phyloP scores from a whole-genome alignment of 371 early-diverging fungal species.

The Mucor plumbeus region DNA sequence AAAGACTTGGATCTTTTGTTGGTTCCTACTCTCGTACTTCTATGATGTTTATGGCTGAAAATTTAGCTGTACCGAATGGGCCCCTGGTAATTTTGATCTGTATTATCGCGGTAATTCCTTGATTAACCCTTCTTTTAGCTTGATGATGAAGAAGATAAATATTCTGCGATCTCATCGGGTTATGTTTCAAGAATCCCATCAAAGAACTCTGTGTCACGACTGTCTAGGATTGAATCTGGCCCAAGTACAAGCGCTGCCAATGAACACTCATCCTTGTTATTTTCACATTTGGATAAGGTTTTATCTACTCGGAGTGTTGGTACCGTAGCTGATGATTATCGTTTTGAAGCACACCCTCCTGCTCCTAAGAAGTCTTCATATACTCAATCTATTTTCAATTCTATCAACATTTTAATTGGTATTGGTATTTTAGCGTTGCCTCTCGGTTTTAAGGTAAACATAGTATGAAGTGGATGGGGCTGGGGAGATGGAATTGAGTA shows the following conservation, averaged over 20 bases:
- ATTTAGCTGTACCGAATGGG: conserved; percentile 41
- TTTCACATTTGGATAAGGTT: conserved; percentile 41
- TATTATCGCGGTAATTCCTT: neutral
- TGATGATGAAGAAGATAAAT: conserved; percentile 40
- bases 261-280: conserved; percentile 35
- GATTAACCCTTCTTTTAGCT: neutral
- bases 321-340: conserved; percentile 45
- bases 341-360: conserved; percentile 14
- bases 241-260: neutral
- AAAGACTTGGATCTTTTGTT: conserved; percentile 34
- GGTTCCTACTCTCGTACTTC: conserved; percentile 57
- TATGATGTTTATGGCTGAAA: conserved; percentile 58
- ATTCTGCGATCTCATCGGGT: conserved; percentile 21
- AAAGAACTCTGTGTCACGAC: conserved; percentile 18
- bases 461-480: too few species aligned
- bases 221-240: conserved; percentile 22
- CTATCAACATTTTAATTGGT: conserved; percentile 69
- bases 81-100: conserved; percentile 12
- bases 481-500: neutral
- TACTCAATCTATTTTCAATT: conserved; percentile 56
- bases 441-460: conserved; percentile 59
- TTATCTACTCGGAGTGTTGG: conserved; percentile 35
- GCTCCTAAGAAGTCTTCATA: conserved; percentile 47
- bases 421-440: conserved; percentile 66
- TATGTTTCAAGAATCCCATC: conserved; percentile 15